Conservation (phyloP, 441 rosid genomes). For the Arabidopsis lyrata region DNA sequence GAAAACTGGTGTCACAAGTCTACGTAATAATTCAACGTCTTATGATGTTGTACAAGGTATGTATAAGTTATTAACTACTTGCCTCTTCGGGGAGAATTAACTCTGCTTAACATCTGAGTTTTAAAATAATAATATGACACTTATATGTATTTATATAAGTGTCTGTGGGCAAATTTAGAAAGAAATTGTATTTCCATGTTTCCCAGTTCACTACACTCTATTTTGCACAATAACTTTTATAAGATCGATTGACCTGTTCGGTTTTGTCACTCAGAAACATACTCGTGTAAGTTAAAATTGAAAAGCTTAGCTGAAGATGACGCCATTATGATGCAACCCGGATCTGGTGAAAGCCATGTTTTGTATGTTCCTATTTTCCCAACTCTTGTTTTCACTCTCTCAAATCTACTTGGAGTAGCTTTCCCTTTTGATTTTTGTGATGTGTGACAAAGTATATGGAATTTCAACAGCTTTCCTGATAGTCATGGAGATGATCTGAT, state of each 20-base stretch:
- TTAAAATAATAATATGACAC: background rate
- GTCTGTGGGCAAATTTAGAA: conserved; percentile 7
- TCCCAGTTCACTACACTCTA: conserved; percentile 9
- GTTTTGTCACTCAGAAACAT: conserved; percentile 66
- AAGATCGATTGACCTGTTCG: conserved; percentile 25
- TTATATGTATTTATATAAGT: background rate
- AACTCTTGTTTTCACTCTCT: conserved; percentile 23
- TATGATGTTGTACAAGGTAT: conserved; percentile 91
- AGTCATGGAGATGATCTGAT: conserved; percentile 93
- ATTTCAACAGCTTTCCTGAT: conserved; percentile 92
- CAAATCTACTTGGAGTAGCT: conserved; percentile 28
- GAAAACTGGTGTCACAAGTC: conserved; percentile 86
- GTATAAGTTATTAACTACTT: conserved; percentile 42
- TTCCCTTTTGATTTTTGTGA: conserved; percentile 23
- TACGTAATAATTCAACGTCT: conserved; percentile 90
- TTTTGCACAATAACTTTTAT: background rate
- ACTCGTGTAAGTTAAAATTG: conserved; percentile 75
- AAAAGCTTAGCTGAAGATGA: conserved; percentile 91
- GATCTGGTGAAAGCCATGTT: conserved; percentile 94
- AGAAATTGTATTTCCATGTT: conserved; percentile 15
- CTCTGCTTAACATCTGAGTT: background rate
- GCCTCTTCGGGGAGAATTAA: conserved; percentile 10
- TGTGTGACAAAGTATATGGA: conserved; percentile 40
- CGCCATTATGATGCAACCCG: conserved; percentile 83
- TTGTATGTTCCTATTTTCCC: conserved; percentile 68